phyloP scores from a whole-genome alignment of 2,329 filamentous ascomycete species.

The Hymenoscyphus infarciens region DNA sequence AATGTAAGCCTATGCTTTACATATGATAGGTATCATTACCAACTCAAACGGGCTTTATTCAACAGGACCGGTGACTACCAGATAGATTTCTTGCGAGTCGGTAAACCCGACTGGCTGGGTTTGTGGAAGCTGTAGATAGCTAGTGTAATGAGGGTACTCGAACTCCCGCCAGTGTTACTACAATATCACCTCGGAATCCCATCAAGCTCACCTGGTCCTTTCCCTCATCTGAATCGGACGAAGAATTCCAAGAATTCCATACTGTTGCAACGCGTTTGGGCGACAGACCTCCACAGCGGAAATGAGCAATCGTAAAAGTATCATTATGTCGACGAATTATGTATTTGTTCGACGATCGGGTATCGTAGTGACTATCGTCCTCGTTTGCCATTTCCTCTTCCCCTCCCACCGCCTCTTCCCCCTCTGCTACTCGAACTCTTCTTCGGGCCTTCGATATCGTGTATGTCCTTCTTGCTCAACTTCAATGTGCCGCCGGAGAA shows the following conservation, averaged over 20 bases:
- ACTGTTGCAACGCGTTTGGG: not conserved
- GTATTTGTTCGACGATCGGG: not conserved
- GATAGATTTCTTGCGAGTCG: not conserved
- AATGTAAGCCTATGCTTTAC: not conserved
- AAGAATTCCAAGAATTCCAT: not conserved
- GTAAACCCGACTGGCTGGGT: not conserved
- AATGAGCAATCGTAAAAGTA: conserved; percentile 4
- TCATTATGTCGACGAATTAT: conserved; percentile 1
- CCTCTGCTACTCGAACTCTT: conserved; percentile 33
- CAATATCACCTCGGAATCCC: not conserved
- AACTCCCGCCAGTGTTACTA: not conserved
- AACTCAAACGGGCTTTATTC: not conserved
- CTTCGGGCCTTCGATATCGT: conserved; percentile 58
- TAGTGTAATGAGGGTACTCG: not conserved
- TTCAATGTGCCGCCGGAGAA: conserved; percentile 76
- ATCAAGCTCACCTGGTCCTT: not conserved
- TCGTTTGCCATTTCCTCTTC: conserved; percentile 29
- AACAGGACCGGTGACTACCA: not conserved
- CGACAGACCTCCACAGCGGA: not conserved
- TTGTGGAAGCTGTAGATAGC: not conserved
- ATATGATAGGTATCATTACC: not conserved
- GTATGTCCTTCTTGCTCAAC: conserved; percentile 74
- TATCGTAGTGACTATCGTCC: conserved; percentile 13
- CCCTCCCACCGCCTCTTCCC: conserved; percentile 33
- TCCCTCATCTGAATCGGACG: not conserved